A percentile compares a stretch with the other conserved stretches of the same genome.
These are phyloP conservation scores for Cicer arietinum DNA, from an alignment of 306 rosid species.

Conservation along the genomic window DNA sequence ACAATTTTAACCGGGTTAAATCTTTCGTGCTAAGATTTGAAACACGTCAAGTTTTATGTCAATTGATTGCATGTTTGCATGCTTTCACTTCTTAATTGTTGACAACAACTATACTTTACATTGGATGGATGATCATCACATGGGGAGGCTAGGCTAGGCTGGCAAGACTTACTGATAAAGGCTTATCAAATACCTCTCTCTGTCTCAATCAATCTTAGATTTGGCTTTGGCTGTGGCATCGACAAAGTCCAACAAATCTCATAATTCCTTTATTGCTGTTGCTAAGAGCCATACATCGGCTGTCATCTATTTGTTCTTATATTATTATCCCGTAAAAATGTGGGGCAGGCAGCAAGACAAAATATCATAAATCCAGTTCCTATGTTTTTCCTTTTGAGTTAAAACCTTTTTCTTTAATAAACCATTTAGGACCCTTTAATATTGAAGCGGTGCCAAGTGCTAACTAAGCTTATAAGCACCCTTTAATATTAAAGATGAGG, in stretches of 20 bases:
- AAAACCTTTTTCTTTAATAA: neutral
- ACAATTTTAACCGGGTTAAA: neutral
- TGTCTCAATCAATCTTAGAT: neutral
- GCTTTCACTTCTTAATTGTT: conserved; percentile 19
- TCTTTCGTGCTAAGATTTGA: neutral
- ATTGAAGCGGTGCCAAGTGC: no score
- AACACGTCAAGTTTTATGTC: neutral
- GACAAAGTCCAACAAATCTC: conserved; percentile 13
- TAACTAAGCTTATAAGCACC: no score
- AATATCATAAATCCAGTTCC: conserved; percentile 16
- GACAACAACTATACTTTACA: conserved; percentile 1
- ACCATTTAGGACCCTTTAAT: neutral
- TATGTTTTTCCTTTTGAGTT: conserved; percentile 8
- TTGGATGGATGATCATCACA: conserved; percentile 48
- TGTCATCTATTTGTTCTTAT: neutral
- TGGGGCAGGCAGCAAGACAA: conserved; percentile 19
- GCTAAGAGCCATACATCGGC: neutral
- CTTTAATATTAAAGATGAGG: no score
- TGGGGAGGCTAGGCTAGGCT: conserved; percentile 44
- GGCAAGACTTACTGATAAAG: conserved; percentile 19
- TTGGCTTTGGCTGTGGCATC: neutral
- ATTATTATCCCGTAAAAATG: conserved; percentile 9
- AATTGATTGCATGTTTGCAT: neutral
- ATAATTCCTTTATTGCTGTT: conserved; percentile 35
- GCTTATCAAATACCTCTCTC: conserved; percentile 4